Base-by-base conservation (phyloP, 108 stramenopile species). In the Asterionellopsis glacialis region DNA sequence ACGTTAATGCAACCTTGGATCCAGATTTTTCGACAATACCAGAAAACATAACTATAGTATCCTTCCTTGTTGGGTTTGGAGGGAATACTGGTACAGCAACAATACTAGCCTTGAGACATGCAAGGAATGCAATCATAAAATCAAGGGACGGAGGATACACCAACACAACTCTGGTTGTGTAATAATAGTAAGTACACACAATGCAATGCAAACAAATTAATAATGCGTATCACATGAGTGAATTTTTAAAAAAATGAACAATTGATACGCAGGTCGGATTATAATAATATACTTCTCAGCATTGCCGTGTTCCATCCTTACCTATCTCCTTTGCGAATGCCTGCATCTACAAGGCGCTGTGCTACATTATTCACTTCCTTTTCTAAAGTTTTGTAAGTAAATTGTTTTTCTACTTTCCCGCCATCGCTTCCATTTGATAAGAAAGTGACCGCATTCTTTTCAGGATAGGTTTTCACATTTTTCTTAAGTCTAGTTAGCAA, bases 121-220 rank as follows among this genome's bases (percentile, higher is more conserved):
- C 97, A 21, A 99, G 59, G 66, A 99, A 98, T 6, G 95, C 83
- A 13, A 97, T 63, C 44, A 95, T 89, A 60, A 97, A 99, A 28
- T 97, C 90, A 22, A 97, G 81, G 6, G 96, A 95, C 9, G 98
- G 98, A 21, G 95, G 89, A 65, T 97, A 99, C 21, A 98, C 97
- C 41, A 99, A 74, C 12, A 99, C 33, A 33, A 33, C 33, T 33
- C 33, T 33, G 33, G 11, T 13, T 22, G 12, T 48, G 38, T 19
- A 9, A 38, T 22, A 52, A 63, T 15, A 1, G 12, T 1, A 51
- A 12, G 11, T 10, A 33, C 10, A 6, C 1, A 11, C 25, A 51
- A 0, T 15, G 40, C 50, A 16, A 9, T 55, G 51, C n/a, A n/a
- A n/a, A n/a, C n/a, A n/a, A n/a, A n/a, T n/a, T n/a, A n/a, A n/a